These are phyloP conservation scores for Sarocladium strictum DNA, from an alignment of 2,329 filamentous ascomycete genomes.

Conservation along the genomic window DNA sequence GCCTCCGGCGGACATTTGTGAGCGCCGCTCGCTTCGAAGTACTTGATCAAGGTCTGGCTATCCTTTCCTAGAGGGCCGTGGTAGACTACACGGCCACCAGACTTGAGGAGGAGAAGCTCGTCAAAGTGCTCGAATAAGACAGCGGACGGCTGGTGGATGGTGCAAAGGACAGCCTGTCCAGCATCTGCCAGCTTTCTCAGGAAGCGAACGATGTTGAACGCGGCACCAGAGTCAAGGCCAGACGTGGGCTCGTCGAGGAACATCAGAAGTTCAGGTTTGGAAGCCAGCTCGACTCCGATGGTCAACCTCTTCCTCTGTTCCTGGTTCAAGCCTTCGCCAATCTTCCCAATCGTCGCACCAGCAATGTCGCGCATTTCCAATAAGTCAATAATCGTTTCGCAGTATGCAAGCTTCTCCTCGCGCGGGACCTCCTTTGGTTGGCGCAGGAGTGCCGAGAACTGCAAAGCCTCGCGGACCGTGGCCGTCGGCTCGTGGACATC, in stretches of 20 bases:
- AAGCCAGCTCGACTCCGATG: conserved; percentile 50
- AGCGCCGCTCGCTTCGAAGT: conserved; percentile 46
- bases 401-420: conserved; percentile 61
- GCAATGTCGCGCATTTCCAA: conserved; percentile 64
- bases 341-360: conserved; percentile 55
- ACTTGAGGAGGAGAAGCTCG: conserved; percentile 46
- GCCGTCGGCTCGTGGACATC: conserved; percentile 62
- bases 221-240: conserved; percentile 51
- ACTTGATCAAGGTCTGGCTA: conserved; percentile 39
- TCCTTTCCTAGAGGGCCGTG: conserved; percentile 48
- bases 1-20: conserved; percentile 38
- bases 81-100: conserved; percentile 47
- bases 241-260: conserved; percentile 60
- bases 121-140: conserved; percentile 53
- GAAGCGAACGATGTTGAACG: conserved; percentile 57
- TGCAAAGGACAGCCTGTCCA: conserved; percentile 54
- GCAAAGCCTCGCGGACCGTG: conserved; percentile 60
- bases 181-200: conserved; percentile 54
- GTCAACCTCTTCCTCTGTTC: conserved; percentile 53
- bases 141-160: conserved; percentile 54
- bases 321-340: conserved; percentile 53
- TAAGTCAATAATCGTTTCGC: conserved; percentile 61
- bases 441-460: conserved; percentile 59
- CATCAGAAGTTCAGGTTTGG: conserved; percentile 53
- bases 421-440: conserved; percentile 51